phyloP scores from a whole-genome alignment of 2,329 filamentous ascomycete genomes.

The Dothideomycetidae sp. region DNA sequence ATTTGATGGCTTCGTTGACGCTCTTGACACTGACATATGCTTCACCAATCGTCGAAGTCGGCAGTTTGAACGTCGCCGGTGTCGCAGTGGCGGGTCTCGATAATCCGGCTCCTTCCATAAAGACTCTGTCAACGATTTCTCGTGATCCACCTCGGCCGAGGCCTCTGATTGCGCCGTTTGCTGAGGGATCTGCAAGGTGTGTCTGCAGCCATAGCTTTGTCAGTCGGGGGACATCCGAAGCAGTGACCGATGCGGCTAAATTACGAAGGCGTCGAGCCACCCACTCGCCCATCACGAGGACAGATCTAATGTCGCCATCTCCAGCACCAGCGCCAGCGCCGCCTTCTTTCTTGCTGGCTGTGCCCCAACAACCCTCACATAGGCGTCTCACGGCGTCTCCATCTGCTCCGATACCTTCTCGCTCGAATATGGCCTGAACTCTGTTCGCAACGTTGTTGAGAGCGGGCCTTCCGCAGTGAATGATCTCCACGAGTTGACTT shows the following conservation, averaged over 20 bases:
- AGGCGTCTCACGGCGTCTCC: conserved; percentile 75
- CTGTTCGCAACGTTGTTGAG: conserved; percentile 73
- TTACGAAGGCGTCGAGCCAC: conserved; percentile 55
- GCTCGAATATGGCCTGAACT: conserved; percentile 71
- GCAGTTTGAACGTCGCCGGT: conserved; percentile 13
- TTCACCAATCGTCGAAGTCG: not conserved
- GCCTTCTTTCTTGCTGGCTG: conserved; percentile 55
- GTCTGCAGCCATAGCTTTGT: conserved; percentile 66
- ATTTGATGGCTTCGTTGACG: conserved; percentile 59
- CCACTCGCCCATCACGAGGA: conserved; percentile 82
- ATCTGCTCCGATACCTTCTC: conserved; percentile 78
- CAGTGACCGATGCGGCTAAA: conserved; percentile 2
- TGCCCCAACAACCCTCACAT: conserved; percentile 72
- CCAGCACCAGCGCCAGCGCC: conserved; percentile 40
- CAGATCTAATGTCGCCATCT: conserved; percentile 61
- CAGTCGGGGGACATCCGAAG: conserved; percentile 32
- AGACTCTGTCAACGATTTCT: conserved; percentile 65
- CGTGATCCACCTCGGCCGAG: conserved; percentile 56
- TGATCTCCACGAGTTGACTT: conserved; percentile 70
- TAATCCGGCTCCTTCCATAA: conserved; percentile 66
- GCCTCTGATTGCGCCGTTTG: conserved; percentile 56
- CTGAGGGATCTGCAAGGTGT: conserved; percentile 51
- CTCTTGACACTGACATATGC: conserved; percentile 33
- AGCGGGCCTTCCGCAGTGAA: conserved; percentile 79
- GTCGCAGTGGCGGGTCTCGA: conserved; percentile 33